phyloP scores from a whole-genome alignment of 257 asterid species.

The Solanum ossicruentum region DNA sequence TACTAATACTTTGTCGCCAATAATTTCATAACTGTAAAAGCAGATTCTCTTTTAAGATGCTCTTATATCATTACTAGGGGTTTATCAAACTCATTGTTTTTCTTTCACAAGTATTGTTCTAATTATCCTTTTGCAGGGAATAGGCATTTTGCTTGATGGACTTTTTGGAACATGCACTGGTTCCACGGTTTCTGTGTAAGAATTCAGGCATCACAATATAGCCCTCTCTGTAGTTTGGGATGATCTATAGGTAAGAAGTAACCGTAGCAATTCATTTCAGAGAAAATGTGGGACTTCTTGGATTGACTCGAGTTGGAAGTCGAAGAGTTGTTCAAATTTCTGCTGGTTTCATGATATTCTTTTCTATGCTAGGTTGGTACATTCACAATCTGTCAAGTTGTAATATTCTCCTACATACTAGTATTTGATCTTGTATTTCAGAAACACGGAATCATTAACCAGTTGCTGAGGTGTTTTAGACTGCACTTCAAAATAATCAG shows the following conservation, averaged over 20 bases:
- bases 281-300: constrained; percentile 96
- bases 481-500: background rate
- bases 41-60: background rate
- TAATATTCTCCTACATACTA: background rate
- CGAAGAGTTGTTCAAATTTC: constrained; percentile 96
- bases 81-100: background rate
- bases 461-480: background rate
- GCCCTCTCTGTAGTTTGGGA: background rate
- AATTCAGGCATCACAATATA: background rate
- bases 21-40: background rate
- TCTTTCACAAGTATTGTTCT: background rate
- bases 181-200: constrained; percentile 95
- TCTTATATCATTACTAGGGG: background rate
- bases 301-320: constrained; percentile 97
- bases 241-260: constrained; percentile 21
- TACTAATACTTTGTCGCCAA: background rate
- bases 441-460: background rate
- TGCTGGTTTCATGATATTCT: constrained; percentile 96
- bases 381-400: background rate
- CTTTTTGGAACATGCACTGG: constrained; percentile 91
- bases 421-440: background rate
- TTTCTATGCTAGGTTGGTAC: constrained; percentile 69
- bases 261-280: constrained; percentile 27
- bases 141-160: constrained; percentile 83
- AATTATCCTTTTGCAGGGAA: constrained; percentile 48